Percentiles rank a stretch among this genome's conserved stretches.
Evolutionary conservation across 2,329 filamentous ascomycete genomes (phyloP).

Genomic region (Alternaria solani): DNA sequence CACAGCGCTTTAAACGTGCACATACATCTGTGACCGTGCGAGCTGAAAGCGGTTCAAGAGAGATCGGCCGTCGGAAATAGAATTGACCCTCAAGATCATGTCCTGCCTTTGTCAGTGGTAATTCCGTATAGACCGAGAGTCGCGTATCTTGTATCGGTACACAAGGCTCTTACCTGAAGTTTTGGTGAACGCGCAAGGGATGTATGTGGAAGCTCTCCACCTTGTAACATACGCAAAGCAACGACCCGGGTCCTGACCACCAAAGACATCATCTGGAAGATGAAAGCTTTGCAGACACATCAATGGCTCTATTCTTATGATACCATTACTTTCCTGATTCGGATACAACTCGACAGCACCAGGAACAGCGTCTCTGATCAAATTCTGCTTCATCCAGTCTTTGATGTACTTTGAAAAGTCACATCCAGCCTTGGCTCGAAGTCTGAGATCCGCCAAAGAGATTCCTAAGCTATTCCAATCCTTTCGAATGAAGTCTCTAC

Average conservation of each 20-base stretch:
- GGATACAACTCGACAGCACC: no score
- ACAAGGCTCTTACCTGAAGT: not conserved
- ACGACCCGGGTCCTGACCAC: not conserved
- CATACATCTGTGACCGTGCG: not conserved
- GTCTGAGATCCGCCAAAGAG: not conserved
- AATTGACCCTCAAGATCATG: rapidly evolving
- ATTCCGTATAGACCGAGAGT: rapidly evolving
- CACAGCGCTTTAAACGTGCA: rapidly evolving
- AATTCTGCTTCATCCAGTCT: no score
- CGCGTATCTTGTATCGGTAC: not conserved
- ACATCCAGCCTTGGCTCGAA: not conserved
- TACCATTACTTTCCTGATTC: no score
- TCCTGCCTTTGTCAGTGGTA: rapidly evolving
- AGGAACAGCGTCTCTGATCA: no score
- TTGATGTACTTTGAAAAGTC: not conserved
- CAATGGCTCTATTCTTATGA: no score
- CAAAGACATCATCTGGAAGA: rapidly evolving
- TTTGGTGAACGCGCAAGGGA: no score
- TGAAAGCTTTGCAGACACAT: no score
- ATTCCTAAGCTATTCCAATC: rapidly evolving
- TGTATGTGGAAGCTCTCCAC: rapidly evolving
- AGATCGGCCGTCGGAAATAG: rapidly evolving
- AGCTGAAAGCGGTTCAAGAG: not conserved
- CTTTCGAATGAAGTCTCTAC: rapidly evolving
- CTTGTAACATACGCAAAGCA: rapidly evolving